A percentile compares a stretch with the other conserved stretches of the same genome.
Conservation (phyloP, 2,329 filamentous ascomycete species). For the Dothideomycetes sp. region DNA sequence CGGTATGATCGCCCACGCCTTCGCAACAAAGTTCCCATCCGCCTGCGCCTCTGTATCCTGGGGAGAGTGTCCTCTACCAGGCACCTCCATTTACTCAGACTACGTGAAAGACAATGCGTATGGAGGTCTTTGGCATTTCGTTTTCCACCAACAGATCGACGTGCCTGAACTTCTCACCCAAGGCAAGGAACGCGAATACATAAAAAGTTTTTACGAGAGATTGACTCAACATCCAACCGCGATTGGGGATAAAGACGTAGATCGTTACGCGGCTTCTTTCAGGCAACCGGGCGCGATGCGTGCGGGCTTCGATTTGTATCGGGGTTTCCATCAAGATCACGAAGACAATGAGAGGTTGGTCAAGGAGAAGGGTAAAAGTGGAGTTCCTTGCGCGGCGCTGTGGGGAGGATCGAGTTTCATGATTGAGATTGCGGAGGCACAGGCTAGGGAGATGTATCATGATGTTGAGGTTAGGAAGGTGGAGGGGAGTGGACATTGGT, state of each 20-base stretch:
- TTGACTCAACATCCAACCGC: constrained; percentile 29
- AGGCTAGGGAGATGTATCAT: constrained; percentile 28
- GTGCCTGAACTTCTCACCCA: constrained; percentile 32
- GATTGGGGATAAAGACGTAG: constrained; percentile 29
- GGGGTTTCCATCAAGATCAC: constrained; percentile 27
- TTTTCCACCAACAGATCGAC: constrained; percentile 33
- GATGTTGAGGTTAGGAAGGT: constrained; percentile 21
- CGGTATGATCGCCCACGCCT: constrained; percentile 39
- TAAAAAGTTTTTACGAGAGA: constrained; percentile 37
- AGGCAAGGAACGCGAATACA: constrained; percentile 34
- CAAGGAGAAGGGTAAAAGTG: constrained; percentile 24
- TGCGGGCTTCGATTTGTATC: constrained; percentile 27
- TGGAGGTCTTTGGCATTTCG: constrained; percentile 32
- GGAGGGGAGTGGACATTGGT: constrained; percentile 27
- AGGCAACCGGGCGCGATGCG: constrained; percentile 28
- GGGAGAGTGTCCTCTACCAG: constrained; percentile 37
- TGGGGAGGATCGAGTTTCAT: constrained; percentile 25
- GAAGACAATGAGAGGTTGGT: constrained; percentile 26
- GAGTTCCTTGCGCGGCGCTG: constrained; percentile 24
- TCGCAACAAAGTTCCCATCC: constrained; percentile 30
- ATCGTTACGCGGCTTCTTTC: constrained; percentile 30
- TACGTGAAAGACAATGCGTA: constrained; percentile 17
- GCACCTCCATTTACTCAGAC: constrained; percentile 26
- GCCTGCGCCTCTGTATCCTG: constrained; percentile 31
- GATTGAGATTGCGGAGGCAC: constrained; percentile 20